These are phyloP conservation scores for Arxiozyma slooffiae DNA, from an alignment of 1,139 yeast genomes.

Conservation along the genomic window DNA sequence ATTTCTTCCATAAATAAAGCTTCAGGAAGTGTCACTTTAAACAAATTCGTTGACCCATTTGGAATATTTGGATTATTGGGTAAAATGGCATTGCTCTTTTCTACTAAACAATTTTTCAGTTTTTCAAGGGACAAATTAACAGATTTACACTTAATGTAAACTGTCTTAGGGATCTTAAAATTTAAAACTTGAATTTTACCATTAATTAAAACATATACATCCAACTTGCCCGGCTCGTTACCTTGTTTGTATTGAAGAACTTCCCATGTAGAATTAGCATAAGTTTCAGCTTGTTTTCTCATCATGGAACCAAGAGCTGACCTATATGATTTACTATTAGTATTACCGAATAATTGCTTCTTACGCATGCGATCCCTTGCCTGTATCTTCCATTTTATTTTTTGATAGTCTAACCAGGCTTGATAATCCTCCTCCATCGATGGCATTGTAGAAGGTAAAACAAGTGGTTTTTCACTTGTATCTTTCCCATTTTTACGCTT, in stretches of 20 bases:
- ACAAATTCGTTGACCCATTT: conserved; percentile 40
- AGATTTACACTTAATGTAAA: conserved; percentile 62
- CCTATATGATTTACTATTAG: conserved; percentile 38
- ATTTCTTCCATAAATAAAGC: conserved; percentile 46
- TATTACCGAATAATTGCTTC: conserved; percentile 65
- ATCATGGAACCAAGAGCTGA: conserved; percentile 58
- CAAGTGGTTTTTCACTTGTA: conserved; percentile 38
- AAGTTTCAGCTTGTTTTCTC: conserved; percentile 66
- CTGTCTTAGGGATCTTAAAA: conserved; percentile 62
- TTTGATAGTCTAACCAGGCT: conserved; percentile 69
- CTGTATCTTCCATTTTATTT: conserved; percentile 77
- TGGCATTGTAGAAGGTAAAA: conserved; percentile 54
- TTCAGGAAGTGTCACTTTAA: conserved; percentile 62
- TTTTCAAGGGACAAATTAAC: conserved; percentile 36
- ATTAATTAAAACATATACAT: conserved; percentile 60
- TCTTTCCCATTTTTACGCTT: conserved; percentile 29
- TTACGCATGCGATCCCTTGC: conserved; percentile 62
- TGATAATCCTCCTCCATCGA: conserved; percentile 64
- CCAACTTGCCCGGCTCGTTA: conserved; percentile 59
- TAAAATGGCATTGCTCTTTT: conserved; percentile 47
- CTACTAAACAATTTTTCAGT: conserved; percentile 48
- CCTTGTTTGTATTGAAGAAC: conserved; percentile 60
- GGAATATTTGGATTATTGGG: conserved; percentile 52
- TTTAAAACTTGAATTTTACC: conserved; percentile 65
- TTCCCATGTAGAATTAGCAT: conserved; percentile 77